Percentiles rank a stretch among this genome's conserved stretches.
Evolutionary conservation across 2,329 filamentous ascomycete species (phyloP).

Genomic region (Penicillium decumbens): DNA sequence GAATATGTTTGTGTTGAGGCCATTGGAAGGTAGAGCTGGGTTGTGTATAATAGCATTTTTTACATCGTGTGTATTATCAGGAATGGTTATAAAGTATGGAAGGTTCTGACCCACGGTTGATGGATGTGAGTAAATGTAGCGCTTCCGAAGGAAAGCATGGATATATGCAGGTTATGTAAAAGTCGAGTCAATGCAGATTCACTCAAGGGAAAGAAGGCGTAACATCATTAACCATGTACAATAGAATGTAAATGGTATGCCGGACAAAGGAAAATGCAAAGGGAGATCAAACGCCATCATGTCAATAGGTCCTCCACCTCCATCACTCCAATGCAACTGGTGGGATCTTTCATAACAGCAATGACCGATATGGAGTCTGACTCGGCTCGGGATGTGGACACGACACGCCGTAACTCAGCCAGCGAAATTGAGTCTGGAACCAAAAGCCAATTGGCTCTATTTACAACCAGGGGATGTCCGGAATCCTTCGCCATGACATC

Average conservation of each 20-base stretch:
- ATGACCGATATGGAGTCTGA: conserved; percentile 23
- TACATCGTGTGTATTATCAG: conserved; percentile 14
- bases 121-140: neutral
- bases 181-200: neutral
- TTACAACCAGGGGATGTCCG: conserved; percentile 40
- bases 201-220: conserved; percentile 10
- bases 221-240: conserved; percentile 19
- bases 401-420: conserved; percentile 43
- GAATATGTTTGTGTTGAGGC: neutral
- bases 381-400: conserved; percentile 16
- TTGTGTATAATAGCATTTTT: conserved; percentile 18
- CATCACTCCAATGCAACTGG: conserved; percentile 29
- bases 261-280: neutral
- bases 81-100: conserved; percentile 1
- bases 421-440: conserved; percentile 56
- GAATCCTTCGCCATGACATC: conserved; percentile 24
- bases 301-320: conserved; percentile 31
- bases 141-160: neutral
- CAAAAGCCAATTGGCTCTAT: conserved; percentile 54
- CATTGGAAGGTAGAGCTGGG: neutral
- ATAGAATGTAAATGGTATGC: conserved; percentile 8
- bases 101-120: neutral
- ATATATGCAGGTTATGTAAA: neutral
- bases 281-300: neutral
- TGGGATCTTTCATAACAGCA: conserved; percentile 28